These are phyloP conservation scores for Tulasnella calospora DNA, from an alignment of 768 basidiomycete genomes.

Conservation along the genomic window DNA sequence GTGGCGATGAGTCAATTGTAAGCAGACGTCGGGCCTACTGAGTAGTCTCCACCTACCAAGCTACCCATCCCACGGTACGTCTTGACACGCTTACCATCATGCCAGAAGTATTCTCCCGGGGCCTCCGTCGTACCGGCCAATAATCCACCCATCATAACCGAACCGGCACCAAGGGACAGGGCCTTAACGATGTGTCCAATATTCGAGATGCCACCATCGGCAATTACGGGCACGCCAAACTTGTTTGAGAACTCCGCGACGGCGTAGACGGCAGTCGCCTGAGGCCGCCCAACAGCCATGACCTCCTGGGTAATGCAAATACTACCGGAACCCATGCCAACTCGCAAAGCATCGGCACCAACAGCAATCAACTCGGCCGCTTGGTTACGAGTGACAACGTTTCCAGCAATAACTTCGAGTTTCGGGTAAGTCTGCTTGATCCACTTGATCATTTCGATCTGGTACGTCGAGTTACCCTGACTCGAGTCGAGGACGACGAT, in stretches of 20 bases:
- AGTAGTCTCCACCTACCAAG: constrained; percentile 47
- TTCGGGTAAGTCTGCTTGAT: constrained; percentile 81
- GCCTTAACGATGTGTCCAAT: constrained; percentile 99
- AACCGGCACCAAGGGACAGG: constrained; percentile 84
- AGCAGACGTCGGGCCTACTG: not conserved
- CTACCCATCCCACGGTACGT: constrained; percentile 98
- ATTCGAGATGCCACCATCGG: constrained; percentile 93
- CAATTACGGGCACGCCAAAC: constrained; percentile 94
- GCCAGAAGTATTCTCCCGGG: constrained; percentile 98
- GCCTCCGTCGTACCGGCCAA: constrained; percentile 95
- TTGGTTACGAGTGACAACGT: constrained; percentile 97
- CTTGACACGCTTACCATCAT: constrained; percentile 98
- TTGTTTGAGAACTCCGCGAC: constrained; percentile 89
- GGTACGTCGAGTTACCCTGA: constrained; percentile 92
- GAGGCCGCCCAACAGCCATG: constrained; percentile 97
- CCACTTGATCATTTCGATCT: constrained; percentile 91
- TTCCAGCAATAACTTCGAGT: constrained; percentile 92
- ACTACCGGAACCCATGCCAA: constrained; percentile 97
- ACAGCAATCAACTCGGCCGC: constrained; percentile 89
- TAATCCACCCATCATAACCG: constrained; percentile 98
- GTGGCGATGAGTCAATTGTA: not conserved
- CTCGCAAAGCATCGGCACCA: constrained; percentile 89
- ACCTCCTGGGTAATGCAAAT: constrained; percentile 99
- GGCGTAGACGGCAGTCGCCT: constrained; percentile 96
- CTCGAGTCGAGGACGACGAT: constrained; percentile 93